phyloP scores from a whole-genome alignment of 1,284 basidiomycete genomes.

The Cryptococcus deneoformans region DNA sequence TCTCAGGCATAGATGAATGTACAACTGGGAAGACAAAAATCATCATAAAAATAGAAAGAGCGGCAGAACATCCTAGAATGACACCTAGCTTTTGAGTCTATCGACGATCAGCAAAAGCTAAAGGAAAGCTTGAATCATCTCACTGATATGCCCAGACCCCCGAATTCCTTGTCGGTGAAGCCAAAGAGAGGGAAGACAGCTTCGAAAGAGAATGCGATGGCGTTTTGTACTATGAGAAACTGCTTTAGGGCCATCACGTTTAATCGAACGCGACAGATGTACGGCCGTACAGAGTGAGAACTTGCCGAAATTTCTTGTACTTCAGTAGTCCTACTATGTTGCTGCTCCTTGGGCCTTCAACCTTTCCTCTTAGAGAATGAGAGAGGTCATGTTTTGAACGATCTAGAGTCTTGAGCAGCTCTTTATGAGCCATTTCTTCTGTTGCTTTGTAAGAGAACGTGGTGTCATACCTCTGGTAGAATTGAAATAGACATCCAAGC shows the following conservation, averaged over 20 bases:
- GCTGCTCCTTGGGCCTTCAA: conserved; percentile 13
- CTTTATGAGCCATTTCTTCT: neutral
- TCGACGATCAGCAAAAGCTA: neutral
- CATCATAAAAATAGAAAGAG: conserved; percentile 37
- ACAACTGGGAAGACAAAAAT: conserved; percentile 33
- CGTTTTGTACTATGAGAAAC: conserved; percentile 23
- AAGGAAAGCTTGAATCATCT: conserved; percentile 1
- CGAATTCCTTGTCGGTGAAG: conserved; percentile 32
- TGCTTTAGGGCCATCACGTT: neutral
- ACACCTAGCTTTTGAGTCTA: conserved; percentile 36
- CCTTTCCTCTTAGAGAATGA: neutral
- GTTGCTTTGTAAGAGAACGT: neutral
- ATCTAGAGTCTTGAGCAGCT: conserved; percentile 6
- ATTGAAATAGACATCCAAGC: conserved; percentile 19
- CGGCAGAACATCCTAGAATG: conserved; percentile 30
- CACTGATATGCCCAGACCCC: conserved; percentile 35
- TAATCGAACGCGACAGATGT: neutral
- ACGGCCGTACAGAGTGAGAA: conserved; percentile 34
- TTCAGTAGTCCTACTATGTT: conserved; percentile 20
- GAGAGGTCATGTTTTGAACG: neutral
- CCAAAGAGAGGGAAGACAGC: conserved; percentile 39
- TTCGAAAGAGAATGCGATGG: conserved; percentile 36
- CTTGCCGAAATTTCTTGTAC: conserved; percentile 28
- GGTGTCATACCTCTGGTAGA: conserved; percentile 34
- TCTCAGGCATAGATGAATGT: conserved; percentile 24